Evolutionary conservation across 768 basidiomycete species (phyloP), one percentile per base, ranked within the genome.

Genomic region (Peribolospora kevripleyi): DNA sequence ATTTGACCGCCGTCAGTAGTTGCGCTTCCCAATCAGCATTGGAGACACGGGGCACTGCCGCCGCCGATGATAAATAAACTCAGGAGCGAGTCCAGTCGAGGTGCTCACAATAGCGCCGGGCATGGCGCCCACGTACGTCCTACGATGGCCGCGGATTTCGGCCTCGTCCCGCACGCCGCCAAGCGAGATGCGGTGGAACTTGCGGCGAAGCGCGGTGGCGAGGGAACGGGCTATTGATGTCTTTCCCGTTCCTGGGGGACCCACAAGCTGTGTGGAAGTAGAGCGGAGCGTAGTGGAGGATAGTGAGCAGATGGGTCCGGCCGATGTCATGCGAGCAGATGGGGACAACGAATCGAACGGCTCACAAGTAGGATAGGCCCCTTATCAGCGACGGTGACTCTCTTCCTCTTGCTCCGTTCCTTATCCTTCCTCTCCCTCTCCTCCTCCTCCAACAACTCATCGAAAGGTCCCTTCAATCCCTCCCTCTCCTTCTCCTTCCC

Each of bases 131-230:
- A 69, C 86, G 62, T 93, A 95, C 36, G 90, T 95, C 53, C 88
- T 72, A 64, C 74, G 68, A 60, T 83, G 81, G 2, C 81, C 81
- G 49, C 81, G 71, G 51, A 83, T 80, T 65, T 82, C 81, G 0
- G 84, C 88, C 66, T 95, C 90, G 62, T 95, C 88, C 3, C 88
- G 74, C 6, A 93, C 84, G 40, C 90, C 88, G 8, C 88, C 88
- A 0, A 93, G 74, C 1, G 84, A 81, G 59, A 93, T 88, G 8
- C 88, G 78, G 61, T 91, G 82, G 74, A 91, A 93, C 2, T 86
- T 85, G 48, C 87, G 71, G 37, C 75, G 73, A 7, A 93, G 73
- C 0, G 85, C 81, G 46, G 78, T 78, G 3, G 88, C 88, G 39
- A 95, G 76, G 0, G 82, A 85, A 60, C 82, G 81, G 0, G 88